These are phyloP conservation scores for Raffaelea albimanens DNA, from an alignment of 2,329 filamentous ascomycete species.

Conservation along the genomic window DNA sequence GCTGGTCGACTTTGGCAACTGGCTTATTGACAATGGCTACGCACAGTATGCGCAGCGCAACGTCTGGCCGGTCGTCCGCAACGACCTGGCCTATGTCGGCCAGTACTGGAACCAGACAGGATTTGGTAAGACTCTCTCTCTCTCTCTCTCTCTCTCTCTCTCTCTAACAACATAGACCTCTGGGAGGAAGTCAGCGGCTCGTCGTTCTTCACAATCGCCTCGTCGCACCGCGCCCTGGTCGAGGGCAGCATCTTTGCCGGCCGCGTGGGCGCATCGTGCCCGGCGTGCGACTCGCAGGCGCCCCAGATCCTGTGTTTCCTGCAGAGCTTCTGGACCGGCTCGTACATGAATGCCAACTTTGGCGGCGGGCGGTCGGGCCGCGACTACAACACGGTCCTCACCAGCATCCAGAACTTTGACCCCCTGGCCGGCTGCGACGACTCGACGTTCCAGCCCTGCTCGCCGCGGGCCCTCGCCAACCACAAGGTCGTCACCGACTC, in stretches of 20 bases:
- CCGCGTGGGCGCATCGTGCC: conserved; percentile 51
- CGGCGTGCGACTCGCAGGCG: conserved; percentile 50
- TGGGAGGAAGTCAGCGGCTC: conserved; percentile 75
- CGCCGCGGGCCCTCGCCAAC: conserved; percentile 58
- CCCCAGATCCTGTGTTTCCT: conserved; percentile 65
- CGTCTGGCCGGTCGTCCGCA: conserved; percentile 65
- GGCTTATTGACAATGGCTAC: conserved; percentile 54
- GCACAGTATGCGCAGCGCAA: conserved; percentile 42
- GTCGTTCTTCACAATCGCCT: conserved; percentile 69
- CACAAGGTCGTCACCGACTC: conserved; percentile 68
- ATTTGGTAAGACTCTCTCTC: no score
- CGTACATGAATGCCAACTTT: conserved; percentile 57
- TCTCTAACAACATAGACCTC: conserved; percentile 26
- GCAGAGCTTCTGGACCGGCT: conserved; percentile 62
- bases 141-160: no score
- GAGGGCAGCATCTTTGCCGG: conserved; percentile 59
- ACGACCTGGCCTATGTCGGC: conserved; percentile 66
- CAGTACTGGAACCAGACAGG: conserved; percentile 60
- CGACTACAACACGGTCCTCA: conserved; percentile 62
- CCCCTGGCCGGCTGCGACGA: conserved; percentile 55
- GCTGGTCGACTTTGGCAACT: conserved; percentile 62
- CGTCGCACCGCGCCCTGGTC: conserved; percentile 58
- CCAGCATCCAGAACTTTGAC: conserved; percentile 61
- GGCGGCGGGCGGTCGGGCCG: conserved; percentile 45
- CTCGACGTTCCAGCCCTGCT: conserved; percentile 71